Evolutionary conservation across 768 basidiomycete genomes (phyloP).

Genomic region (Mycena epipterygia): DNA sequence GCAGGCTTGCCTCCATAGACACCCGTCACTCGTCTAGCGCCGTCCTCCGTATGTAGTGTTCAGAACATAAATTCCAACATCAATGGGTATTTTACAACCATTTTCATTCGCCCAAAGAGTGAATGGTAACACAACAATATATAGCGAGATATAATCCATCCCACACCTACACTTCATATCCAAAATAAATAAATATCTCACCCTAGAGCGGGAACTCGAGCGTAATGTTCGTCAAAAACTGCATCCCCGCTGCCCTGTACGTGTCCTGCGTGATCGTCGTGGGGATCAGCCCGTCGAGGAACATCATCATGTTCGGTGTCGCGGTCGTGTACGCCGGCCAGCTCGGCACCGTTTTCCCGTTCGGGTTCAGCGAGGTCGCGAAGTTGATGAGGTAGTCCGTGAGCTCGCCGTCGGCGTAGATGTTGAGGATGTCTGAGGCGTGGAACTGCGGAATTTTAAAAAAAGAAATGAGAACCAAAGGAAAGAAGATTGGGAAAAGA

Average conservation of each 20-base stretch:
- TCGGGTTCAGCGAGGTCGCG: slow-evolving; percentile 52
- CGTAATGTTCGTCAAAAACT: slow-evolving; percentile 43
- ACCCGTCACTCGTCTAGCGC: too few species aligned
- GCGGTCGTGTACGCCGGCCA: slow-evolving; percentile 61
- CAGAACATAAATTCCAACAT: too few species aligned
- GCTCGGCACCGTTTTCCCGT: slow-evolving; percentile 50
- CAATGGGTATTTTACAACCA: too few species aligned
- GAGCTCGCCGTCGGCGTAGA: slow-evolving; percentile 48
- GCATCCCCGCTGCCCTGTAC: slow-evolving; percentile 41
- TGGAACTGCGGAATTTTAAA: slow-evolving; percentile 48
- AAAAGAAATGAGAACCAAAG: too few species aligned
- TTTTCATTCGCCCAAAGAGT: too few species aligned
- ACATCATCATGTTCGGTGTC: slow-evolving; percentile 49
- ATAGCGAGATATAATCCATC: too few species aligned
- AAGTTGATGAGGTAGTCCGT: slow-evolving; percentile 54
- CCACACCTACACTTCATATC: too few species aligned
- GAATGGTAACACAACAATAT: too few species aligned
- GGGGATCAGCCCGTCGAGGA: slow-evolving; percentile 43
- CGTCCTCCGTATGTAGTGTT: too few species aligned
- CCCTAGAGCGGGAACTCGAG: slow-evolving; percentile 47
- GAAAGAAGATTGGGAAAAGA: not conserved
- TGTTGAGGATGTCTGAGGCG: slow-evolving; percentile 46
- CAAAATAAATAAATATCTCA: not conserved
- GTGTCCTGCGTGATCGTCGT: slow-evolving; percentile 41
- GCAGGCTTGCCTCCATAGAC: too few species aligned